Percentiles rank a stretch among this genome's conserved stretches.
phyloP scores from a whole-genome alignment of 371 early-diverging fungal species.

The Apophysomyces elegans region DNA sequence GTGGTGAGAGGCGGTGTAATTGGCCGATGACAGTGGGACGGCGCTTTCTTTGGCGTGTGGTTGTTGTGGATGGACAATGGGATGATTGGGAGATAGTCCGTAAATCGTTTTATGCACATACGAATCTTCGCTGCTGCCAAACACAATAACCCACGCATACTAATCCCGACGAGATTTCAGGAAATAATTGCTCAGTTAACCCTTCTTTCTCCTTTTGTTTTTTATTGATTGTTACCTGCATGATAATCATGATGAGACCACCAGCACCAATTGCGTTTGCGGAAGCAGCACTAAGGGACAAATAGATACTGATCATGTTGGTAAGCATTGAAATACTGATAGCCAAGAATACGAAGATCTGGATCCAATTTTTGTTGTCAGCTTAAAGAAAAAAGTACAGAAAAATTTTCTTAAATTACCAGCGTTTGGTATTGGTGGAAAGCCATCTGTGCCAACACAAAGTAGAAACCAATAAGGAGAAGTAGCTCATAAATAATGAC shows the following conservation, averaged over 20 bases:
- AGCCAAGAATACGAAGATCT: constrained; percentile 13
- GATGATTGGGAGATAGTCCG: constrained; percentile 14
- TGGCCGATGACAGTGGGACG: constrained; percentile 1
- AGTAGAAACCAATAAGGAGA: constrained; percentile 18
- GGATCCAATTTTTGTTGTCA: neutral
- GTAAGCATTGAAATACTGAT: constrained; percentile 16
- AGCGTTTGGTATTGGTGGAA: constrained; percentile 22
- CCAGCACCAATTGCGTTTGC: constrained; percentile 14
- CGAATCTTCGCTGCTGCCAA: constrained; percentile 16
- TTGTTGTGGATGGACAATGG: constrained; percentile 8
- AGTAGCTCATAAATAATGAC: constrained; percentile 27
- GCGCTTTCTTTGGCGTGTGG: constrained; percentile 1
- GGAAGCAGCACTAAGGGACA: neutral
- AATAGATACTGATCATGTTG: neutral
- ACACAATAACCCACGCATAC: constrained; percentile 17
- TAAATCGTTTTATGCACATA: constrained; percentile 8
- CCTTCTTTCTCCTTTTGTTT: neutral
- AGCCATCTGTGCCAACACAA: constrained; percentile 18
- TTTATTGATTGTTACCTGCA: constrained; percentile 18
- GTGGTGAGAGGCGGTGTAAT: neutral
- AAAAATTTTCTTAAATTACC: constrained; percentile 16
- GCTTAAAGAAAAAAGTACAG: neutral
- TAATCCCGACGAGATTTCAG: constrained; percentile 4
- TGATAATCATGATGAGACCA: constrained; percentile 6
- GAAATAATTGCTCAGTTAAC: neutral